Evolutionary conservation across 2,329 filamentous ascomycete genomes (phyloP).

Genomic region (Cyphellophora europaea): DNA sequence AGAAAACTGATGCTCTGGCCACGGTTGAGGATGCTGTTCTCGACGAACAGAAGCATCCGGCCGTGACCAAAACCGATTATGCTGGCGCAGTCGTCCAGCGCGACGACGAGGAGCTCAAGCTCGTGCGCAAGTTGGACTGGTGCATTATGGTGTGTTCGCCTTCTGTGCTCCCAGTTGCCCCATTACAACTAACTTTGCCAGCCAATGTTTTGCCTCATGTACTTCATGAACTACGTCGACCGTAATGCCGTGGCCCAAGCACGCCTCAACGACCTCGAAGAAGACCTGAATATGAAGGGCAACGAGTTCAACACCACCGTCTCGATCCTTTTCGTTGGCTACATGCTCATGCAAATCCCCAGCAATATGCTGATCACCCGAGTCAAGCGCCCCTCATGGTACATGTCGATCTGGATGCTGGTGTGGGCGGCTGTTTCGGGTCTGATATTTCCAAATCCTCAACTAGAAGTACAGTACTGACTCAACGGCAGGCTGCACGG

Average conservation of each 20-base stretch:
- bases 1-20: too few species aligned
- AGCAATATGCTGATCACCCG: constrained; percentile 22
- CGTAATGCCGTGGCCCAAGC: constrained; percentile 23
- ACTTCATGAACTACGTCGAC: constrained; percentile 19
- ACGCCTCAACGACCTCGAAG: constrained; percentile 20
- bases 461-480: too few species aligned
- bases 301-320: constrained; percentile 23
- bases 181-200: neutral
- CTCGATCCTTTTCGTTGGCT: constrained; percentile 19
- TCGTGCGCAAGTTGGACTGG: constrained; percentile 28
- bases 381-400: constrained; percentile 29
- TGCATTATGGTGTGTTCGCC: constrained; percentile 22
- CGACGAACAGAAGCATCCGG: neutral
- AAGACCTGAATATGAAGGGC: constrained; percentile 20
- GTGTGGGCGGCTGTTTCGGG: constrained; percentile 25
- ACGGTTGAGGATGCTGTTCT: neutral
- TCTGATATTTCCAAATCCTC: too few species aligned
- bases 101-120: constrained; percentile 12
- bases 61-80: neutral
- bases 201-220: constrained; percentile 30
- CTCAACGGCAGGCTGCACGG: constrained; percentile 31
- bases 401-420: constrained; percentile 27
- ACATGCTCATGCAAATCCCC: constrained; percentile 16
- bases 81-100: neutral
- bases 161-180: neutral